These are phyloP conservation scores for Pontederia crassipes DNA, from an alignment of 176 grass and related monocot species.

Conservation along the genomic window DNA sequence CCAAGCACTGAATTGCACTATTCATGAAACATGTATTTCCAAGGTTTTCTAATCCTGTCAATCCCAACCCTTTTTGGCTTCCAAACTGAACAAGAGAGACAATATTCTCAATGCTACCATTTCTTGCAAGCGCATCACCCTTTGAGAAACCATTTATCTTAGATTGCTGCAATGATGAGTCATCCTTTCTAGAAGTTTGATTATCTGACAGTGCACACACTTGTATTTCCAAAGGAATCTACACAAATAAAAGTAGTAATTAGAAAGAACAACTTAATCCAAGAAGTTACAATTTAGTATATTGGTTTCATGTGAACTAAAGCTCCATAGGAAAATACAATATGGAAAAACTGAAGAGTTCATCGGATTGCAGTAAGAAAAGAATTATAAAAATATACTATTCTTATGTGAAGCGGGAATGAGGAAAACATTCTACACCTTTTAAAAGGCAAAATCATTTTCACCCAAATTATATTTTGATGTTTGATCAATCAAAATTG, in stretches of 20 bases:
- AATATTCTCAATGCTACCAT: constrained; percentile 38
- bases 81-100: constrained; percentile 28
- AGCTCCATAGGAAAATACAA: neutral
- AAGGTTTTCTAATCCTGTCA: constrained; percentile 92
- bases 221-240: constrained; percentile 90
- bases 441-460: too few relatives aligned
- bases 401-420: too few relatives aligned
- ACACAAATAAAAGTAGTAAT: constrained; percentile 28
- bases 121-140: constrained; percentile 9
- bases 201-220: constrained; percentile 60
- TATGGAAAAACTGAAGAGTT: neutral
- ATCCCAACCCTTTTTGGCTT: constrained; percentile 39
- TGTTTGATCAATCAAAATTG: too few relatives aligned
- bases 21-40: constrained; percentile 99
- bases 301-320: too few relatives aligned
- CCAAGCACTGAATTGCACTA: constrained; percentile 91
- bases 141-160: neutral
- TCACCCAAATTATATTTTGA: too few relatives aligned
- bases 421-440: too few relatives aligned
- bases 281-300: too few relatives aligned
- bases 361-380: too few relatives aligned
- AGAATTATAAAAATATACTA: too few relatives aligned
- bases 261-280: neutral
- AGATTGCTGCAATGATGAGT: constrained; percentile 28
- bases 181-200: constrained; percentile 32